Evolutionary conservation across 225 moss, liverwort and hornwort species (phyloP), one percentile per base, ranked within the genome.

Genomic region (Bryum argenteum): DNA sequence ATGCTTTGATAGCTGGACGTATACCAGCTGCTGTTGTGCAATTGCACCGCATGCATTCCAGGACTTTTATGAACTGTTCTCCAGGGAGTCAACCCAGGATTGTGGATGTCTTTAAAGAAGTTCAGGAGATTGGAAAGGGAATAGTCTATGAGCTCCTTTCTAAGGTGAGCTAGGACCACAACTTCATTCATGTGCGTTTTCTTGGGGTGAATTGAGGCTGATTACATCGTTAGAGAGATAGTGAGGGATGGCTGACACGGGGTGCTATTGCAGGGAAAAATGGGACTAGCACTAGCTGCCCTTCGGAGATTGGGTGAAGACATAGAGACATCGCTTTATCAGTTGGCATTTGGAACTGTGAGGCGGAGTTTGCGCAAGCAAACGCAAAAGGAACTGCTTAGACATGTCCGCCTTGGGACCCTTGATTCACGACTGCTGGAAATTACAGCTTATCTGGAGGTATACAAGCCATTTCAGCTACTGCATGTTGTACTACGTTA

Each of bases 241-340:
- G 48, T 39, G 13, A 61, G 38, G 48, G 37, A 16, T 71, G 50
- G 10, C 61, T 61, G 38, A 61, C 14, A 48, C 61, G 50, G 20
- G 61, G 61, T 52, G 33, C 51, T 54, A 68, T 33, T 77, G 55
- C 82, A 87, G 82, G 92, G 89, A 11, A 90, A 92, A 74, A 88
- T 82, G 74, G 84, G 83, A 66, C 61, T 88, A 45, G 92, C 92
- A 69, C 79, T 90, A 73, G 92, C 92, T 72, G 88, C 89, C n/a
- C 59, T 92, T n/a, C 85, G 89, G 28, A 78, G 88, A 73, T 70
- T 92, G 65, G 92, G 92, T 63, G 92, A 90, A 66, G 92, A 92
- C 75, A 86, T 90, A 72, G 92, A 92, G 61, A 70, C 71, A 71
- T 79, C 82, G 55, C 66, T 92, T 15, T 78, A 82, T 66, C 89